Conservation (phyloP, 2,329 filamentous ascomycete genomes). For the Ophiostoma angusticollis region DNA sequence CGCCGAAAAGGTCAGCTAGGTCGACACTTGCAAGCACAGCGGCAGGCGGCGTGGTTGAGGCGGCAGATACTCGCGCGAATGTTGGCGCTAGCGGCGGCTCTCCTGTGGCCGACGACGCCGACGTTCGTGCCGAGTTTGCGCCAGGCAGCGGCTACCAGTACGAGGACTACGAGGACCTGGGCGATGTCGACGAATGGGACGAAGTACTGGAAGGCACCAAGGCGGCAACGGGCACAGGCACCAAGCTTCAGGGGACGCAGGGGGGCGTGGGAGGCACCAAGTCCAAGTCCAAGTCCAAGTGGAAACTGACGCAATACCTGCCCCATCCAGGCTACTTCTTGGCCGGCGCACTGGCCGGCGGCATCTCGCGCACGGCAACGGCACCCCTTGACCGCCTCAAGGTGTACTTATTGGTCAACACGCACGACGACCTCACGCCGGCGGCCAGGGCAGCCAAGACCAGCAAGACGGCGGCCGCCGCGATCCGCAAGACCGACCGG, state of each 20-base stretch:
- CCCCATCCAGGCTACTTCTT: constrained; percentile 94
- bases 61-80: no score
- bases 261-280: neutral
- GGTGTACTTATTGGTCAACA: constrained; percentile 93
- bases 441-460: constrained; percentile 55
- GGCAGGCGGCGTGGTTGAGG: neutral
- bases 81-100: no score
- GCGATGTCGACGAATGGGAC: constrained; percentile 2
- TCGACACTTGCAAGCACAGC: no score
- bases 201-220: constrained; percentile 2
- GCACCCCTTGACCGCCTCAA: constrained; percentile 94
- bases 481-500: constrained; percentile 50
- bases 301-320: constrained; percentile 52
- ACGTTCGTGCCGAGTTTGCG: neutral
- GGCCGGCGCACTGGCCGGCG: constrained; percentile 87
- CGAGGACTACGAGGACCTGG: constrained; percentile 3
- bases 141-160: constrained; percentile 1
- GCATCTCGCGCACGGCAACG: constrained; percentile 87
- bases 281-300: neutral
- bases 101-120: neutral
- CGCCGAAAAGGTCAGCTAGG: no score
- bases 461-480: constrained; percentile 51
- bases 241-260: constrained; percentile 9
- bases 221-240: neutral
- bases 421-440: constrained; percentile 46